Evolutionary conservation across 2,329 filamentous ascomycete genomes (phyloP), one percentile per base, ranked within the genome.

Genomic region (Claviceps spartinae): DNA sequence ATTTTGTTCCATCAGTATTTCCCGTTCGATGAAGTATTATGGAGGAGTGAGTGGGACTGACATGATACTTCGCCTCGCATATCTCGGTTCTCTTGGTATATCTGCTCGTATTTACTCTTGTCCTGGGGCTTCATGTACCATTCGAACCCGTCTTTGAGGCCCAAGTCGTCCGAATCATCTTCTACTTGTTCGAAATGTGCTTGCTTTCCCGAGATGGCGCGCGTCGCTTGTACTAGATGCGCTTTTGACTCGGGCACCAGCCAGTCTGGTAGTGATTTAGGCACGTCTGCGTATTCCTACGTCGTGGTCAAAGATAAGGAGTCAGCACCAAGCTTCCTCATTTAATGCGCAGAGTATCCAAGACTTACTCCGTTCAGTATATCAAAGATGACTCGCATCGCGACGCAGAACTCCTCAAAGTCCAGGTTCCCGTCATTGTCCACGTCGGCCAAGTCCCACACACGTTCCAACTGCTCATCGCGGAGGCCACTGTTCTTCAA

Each of bases 321-420:
- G 30, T 34, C 9, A 22, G 9, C 6, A n/a, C 7, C 26, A 20
- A 26, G 2, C n/a, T 24, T 18, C 26, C 14, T 24, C n/a, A 48
- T 41, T 57, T 37, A 4, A 34, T 34, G 30, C 30, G 30, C 30
- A 34, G 9, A 9, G 1, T 34, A 3, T 16, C 20, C 26, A 22
- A 26, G 13, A 49, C 58, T 52, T 76, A 94, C 88, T 61, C 93
- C 93, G 64, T 98, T 98, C 61, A 98, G 83, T 58, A 97, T 74
- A 67, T 98, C 93, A 68, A 97, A 98, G 62, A 97, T 96, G 63
- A 98, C 74, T 63, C 93, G 82, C 93, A 98, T 98, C 41, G 90
- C 93, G 54, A 98, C 93, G 69, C 93, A 98, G 68, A 98, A 98
- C 75, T 98, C 93, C 72, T 98, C 93, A 73, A 98, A 98, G 71